phyloP scores from a whole-genome alignment of 495 filamentous ascomycete genomes.

The Oleoguttula mirabilis region DNA sequence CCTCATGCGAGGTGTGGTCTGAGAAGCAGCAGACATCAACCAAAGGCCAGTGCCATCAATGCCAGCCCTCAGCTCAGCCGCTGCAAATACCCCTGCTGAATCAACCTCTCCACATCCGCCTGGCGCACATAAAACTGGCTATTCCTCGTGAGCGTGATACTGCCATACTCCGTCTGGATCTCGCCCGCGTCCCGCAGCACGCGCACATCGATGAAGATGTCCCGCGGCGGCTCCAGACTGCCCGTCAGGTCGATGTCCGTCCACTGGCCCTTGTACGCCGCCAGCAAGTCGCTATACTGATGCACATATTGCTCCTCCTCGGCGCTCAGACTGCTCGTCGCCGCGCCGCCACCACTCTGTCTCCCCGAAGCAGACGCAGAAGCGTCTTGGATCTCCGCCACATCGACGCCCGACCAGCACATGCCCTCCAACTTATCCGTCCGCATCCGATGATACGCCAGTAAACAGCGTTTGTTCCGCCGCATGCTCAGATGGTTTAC shows the following conservation, averaged over 20 bases:
- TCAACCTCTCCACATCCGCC: conserved; percentile 89
- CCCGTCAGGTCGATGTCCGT: conserved; percentile 96
- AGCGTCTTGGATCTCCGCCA: conserved; percentile 43
- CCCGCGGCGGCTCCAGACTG: conserved; percentile 82
- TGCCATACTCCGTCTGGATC: conserved; percentile 99
- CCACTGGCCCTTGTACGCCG: conserved; percentile 97
- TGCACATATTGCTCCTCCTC: conserved; percentile 96
- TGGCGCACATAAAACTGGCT: conserved; percentile 96
- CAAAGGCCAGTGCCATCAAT: neutral
- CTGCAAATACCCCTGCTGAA: conserved; percentile 94
- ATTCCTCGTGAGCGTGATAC: conserved; percentile 94
- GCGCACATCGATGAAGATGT: conserved; percentile 95
- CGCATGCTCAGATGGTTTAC: conserved; percentile 93
- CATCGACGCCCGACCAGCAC: conserved; percentile 80
- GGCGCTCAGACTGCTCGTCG: conserved; percentile 73
- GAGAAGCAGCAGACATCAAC: too few species aligned
- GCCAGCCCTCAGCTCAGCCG: conserved; percentile 59
- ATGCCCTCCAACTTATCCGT: conserved; percentile 88
- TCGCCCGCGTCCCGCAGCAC: conserved; percentile 96
- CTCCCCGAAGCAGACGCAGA: conserved; percentile 22
- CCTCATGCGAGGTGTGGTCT: too few species aligned
- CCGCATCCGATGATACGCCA: conserved; percentile 85
- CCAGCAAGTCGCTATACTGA: conserved; percentile 80
- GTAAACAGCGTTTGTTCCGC: conserved; percentile 87
- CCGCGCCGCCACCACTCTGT: neutral